Percentiles rank a stretch among this genome's conserved stretches.
Evolutionary conservation across 176 grass and related monocot genomes (phyloP).

Genomic region (Musa schizocarpa): DNA sequence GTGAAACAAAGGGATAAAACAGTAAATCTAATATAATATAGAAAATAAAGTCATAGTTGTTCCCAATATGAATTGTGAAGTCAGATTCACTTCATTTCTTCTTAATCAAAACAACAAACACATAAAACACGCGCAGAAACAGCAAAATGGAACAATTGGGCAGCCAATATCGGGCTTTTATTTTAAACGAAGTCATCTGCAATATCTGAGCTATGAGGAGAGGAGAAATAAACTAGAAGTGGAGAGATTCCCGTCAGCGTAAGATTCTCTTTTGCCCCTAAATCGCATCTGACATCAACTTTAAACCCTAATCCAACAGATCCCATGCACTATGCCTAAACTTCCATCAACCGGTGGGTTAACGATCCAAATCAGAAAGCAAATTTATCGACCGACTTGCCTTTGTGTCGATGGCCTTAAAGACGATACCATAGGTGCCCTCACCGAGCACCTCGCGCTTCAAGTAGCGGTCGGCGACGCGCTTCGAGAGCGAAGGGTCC

Average conservation of each 20-base stretch:
- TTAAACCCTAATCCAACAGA: neutral
- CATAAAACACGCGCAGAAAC: neutral
- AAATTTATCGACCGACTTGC: slow-evolving; percentile 13
- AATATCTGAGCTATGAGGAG: neutral
- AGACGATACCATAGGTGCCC: slow-evolving; percentile 87
- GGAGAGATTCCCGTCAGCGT: neutral
- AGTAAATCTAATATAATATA: neutral
- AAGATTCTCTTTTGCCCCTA: neutral
- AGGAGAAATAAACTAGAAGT: neutral
- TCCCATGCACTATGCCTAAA: neutral
- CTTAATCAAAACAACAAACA: neutral
- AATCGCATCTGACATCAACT: neutral
- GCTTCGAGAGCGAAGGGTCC: slow-evolving; percentile 47
- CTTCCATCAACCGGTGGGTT: neutral
- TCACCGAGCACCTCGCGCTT: slow-evolving; percentile 83
- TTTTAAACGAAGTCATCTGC: neutral
- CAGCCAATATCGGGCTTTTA: neutral
- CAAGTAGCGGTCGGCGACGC: slow-evolving; percentile 66
- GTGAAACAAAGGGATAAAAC: neutral
- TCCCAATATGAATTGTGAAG: neutral
- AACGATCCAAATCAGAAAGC: neutral
- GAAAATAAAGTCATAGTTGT: neutral
- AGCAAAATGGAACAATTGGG: neutral
- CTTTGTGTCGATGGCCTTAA: slow-evolving; percentile 92
- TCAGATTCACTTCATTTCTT: neutral